Evolutionary conservation across 2,329 filamentous ascomycete species (phyloP).

Genomic region (Beauveria medogensis): DNA sequence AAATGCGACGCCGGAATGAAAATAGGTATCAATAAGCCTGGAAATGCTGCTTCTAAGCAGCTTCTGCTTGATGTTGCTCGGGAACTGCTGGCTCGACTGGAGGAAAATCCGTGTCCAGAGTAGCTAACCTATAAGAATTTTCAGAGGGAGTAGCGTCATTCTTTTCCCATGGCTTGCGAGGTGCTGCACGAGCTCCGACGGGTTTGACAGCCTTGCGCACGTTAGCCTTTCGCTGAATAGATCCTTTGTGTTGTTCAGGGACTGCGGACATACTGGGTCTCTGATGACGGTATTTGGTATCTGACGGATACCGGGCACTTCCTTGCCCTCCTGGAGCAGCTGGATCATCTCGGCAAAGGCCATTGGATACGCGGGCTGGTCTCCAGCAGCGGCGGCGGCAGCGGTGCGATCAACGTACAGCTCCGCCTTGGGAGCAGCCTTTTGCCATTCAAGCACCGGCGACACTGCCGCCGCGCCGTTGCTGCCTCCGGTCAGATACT

Average conservation of each 20-base stretch:
- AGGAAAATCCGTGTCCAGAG: constrained; percentile 28
- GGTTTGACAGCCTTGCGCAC: constrained; percentile 35
- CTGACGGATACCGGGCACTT: constrained; percentile 79
- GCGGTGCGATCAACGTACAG: constrained; percentile 35
- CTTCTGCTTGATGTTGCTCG: constrained; percentile 22
- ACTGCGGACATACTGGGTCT: constrained; percentile 49
- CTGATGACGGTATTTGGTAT: constrained; percentile 74
- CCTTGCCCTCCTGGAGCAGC: constrained; percentile 72
- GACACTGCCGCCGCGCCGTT: constrained; percentile 8
- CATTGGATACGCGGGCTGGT: constrained; percentile 65
- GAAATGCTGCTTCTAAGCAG: background rate
- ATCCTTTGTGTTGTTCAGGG: background rate
- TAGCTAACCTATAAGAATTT: constrained; percentile 15
- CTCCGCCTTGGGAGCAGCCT: constrained; percentile 39
- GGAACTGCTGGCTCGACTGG: constrained; percentile 27
- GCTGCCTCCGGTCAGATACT: constrained; percentile 18
- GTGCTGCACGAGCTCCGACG: constrained; percentile 38
- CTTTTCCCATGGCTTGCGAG: constrained; percentile 72
- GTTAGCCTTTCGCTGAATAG: background rate
- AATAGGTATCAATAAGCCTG: background rate
- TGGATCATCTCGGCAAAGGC: constrained; percentile 81
- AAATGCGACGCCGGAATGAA: background rate
- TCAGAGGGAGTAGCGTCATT: constrained; percentile 22
- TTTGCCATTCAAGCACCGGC: constrained; percentile 37
- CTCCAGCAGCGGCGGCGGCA: constrained; percentile 18